Evolutionary conservation across 2,329 filamentous ascomycete species (phyloP).

Genomic region (Verticillium albo-atrum): DNA sequence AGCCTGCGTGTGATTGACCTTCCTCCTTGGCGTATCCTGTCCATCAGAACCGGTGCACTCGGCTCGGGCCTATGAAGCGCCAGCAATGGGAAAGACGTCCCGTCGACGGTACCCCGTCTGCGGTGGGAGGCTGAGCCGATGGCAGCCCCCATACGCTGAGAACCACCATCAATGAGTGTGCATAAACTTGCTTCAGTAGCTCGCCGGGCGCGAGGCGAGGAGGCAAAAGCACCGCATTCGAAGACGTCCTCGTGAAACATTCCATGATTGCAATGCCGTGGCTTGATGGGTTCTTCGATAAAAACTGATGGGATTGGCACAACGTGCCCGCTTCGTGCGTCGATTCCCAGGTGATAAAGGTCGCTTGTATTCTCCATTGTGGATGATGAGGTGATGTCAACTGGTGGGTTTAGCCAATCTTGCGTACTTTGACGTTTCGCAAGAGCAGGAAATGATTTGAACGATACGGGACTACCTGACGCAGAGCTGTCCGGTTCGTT

Average conservation of each 20-base stretch:
- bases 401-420: constrained; percentile 24
- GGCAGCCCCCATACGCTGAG: neutral
- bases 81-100: neutral
- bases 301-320: constrained; percentile 3
- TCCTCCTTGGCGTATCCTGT: neutral
- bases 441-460: constrained; percentile 29
- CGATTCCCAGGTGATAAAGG: constrained; percentile 23
- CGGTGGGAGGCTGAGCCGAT: neutral
- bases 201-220: neutral
- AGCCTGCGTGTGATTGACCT: constrained; percentile 5
- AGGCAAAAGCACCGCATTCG: neutral
- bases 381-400: constrained; percentile 3
- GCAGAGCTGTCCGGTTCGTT: neutral
- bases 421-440: constrained; percentile 23
- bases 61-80: neutral
- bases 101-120: neutral
- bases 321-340: constrained; percentile 19
- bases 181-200: neutral
- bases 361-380: constrained; percentile 5
- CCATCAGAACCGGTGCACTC: neutral
- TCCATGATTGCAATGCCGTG: constrained; percentile 9
- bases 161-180: neutral
- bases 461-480: neutral
- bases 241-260: constrained; percentile 20
- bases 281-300: constrained; percentile 9